A percentile compares a stretch with the other conserved stretches of the same genome.
Evolutionary conservation across 768 basidiomycete species (phyloP).

Genomic region (Mycena galericulata): DNA sequence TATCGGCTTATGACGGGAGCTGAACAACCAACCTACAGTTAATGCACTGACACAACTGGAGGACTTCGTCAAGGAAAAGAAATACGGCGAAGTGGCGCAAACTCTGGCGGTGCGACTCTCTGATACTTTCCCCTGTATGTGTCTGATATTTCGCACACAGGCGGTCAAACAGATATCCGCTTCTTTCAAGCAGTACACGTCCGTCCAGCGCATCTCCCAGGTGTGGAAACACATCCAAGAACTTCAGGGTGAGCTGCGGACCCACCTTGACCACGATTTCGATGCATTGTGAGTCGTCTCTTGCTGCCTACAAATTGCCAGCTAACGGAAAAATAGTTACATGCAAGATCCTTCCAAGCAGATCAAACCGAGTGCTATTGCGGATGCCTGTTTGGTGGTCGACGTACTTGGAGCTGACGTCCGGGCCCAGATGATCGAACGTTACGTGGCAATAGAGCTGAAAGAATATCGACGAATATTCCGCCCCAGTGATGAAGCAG

Average conservation of each 20-base stretch:
- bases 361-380: constrained; percentile 72
- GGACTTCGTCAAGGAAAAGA: constrained; percentile 79
- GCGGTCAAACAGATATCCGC: constrained; percentile 89
- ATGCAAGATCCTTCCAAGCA: constrained; percentile 80
- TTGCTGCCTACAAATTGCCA: background rate
- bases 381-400: constrained; percentile 88
- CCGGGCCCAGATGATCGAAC: constrained; percentile 83
- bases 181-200: constrained; percentile 83
- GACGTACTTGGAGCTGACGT: constrained; percentile 92
- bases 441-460: constrained; percentile 90
- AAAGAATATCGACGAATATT: constrained; percentile 98
- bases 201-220: constrained; percentile 81
- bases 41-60: constrained; percentile 87
- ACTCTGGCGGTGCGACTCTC: constrained; percentile 70
- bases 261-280: constrained; percentile 89
- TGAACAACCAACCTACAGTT: constrained; percentile 63
- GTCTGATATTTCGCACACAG: constrained; percentile 50
- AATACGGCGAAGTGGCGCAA: constrained; percentile 86
- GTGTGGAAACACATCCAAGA: constrained; percentile 86
- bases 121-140: background rate
- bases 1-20: background rate
- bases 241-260: constrained; percentile 84
- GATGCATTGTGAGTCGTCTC: constrained; percentile 82
- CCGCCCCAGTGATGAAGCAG: constrained; percentile 92
- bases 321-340: constrained; percentile 62